These are phyloP conservation scores for Glycine latifolia DNA, from an alignment of 306 rosid species.

Conservation along the genomic window DNA sequence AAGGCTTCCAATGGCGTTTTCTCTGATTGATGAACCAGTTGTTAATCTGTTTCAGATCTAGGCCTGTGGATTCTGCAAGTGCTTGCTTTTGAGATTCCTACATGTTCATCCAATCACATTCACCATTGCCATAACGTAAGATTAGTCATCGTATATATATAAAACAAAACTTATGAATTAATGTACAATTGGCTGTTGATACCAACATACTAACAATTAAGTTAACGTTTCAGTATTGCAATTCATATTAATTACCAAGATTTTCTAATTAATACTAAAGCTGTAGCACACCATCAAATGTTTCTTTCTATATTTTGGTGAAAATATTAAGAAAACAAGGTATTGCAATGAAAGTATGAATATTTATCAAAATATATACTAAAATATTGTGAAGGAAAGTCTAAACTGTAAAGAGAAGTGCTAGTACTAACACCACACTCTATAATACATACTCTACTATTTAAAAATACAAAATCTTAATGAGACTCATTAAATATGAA, in stretches of 20 bases:
- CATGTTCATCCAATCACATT: constrained; percentile 15
- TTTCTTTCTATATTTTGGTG: no score
- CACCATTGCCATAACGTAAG: background rate
- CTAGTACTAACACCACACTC: no score
- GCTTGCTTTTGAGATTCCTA: constrained; percentile 92
- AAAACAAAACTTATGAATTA: background rate
- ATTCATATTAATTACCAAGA: background rate
- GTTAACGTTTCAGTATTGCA: background rate
- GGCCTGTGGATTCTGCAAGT: constrained; percentile 87
- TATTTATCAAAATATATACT: no score
- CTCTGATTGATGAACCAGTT: constrained; percentile 98
- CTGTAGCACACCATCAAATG: no score
- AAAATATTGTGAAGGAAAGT: background rate
- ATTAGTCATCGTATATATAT: no score
- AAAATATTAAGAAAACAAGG: no score
- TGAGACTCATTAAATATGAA: no score
- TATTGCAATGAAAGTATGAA: no score
- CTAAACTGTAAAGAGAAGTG: no score
- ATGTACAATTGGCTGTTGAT: no score
- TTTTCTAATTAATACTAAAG: background rate
- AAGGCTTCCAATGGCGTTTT: constrained; percentile 96
- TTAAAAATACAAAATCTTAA: no score
- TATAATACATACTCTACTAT: no score
- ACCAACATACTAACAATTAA: background rate
- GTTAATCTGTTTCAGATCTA: constrained; percentile 97